Percentiles rank a stretch among this genome's conserved stretches.
Evolutionary conservation across 140 eudicot genomes (phyloP).

Genomic region (Senecio squalidus): DNA sequence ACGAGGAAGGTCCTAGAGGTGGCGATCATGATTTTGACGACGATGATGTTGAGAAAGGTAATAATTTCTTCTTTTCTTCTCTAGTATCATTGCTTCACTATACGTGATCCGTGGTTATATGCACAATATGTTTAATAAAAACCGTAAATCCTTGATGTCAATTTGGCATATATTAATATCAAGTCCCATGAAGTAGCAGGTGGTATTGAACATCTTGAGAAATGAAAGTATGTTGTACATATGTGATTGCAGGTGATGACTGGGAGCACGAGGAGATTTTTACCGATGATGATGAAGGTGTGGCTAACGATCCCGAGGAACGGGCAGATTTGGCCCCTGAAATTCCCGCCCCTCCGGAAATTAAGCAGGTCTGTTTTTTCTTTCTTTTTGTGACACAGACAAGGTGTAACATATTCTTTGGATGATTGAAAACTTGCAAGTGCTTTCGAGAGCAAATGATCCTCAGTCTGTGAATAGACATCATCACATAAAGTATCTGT

Average conservation of each 20-base stretch:
- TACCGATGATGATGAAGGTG: conserved; percentile 97
- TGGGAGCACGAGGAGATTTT: conserved; percentile 99
- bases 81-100: conserved; percentile 10
- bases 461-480: no score
- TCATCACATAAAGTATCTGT: no score
- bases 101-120: not conserved
- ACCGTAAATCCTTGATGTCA: not conserved
- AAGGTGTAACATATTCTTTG: not conserved
- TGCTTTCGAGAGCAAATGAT: no score
- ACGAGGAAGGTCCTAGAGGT: conserved; percentile 95
- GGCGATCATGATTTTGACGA: conserved; percentile 89
- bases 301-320: conserved; percentile 83
- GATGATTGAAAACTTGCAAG: no score
- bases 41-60: conserved; percentile 94
- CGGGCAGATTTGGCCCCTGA: conserved; percentile 97
- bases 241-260: conserved; percentile 72
- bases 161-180: not conserved
- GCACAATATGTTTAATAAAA: not conserved
- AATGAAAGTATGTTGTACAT: conserved; percentile 1
- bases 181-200: conserved; percentile 3
- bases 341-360: conserved; percentile 97
- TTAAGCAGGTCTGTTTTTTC: conserved; percentile 62
- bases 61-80: conserved; percentile 11
- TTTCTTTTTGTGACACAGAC: not conserved
- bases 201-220: not conserved